These are phyloP conservation scores for Globisporangium carolinianum DNA, from an alignment of 352 stramenopile species.

Conservation along the genomic window DNA sequence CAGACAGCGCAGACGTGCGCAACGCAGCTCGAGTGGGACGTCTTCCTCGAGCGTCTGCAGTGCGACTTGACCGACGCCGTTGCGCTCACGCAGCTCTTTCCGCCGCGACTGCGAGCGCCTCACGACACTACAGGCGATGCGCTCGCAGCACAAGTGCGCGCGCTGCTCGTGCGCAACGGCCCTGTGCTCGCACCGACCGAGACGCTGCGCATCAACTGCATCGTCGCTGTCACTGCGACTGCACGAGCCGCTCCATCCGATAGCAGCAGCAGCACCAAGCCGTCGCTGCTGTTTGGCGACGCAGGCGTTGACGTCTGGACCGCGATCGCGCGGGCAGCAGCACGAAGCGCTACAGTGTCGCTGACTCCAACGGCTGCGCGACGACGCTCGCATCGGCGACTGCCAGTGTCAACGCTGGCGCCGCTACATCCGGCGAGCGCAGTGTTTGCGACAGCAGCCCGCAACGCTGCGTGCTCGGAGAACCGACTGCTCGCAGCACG, in stretches of 20 bases:
- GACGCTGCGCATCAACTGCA: constrained; percentile 13
- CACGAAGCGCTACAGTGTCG: neutral
- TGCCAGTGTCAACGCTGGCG: constrained; percentile 2
- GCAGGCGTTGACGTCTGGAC: constrained; percentile 18
- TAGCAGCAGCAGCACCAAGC: constrained; percentile 8
- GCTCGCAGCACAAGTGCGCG: constrained; percentile 5
- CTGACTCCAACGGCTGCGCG: constrained; percentile 5
- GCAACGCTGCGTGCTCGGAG: constrained; percentile 8
- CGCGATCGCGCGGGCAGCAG: constrained; percentile 7
- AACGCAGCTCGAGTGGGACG: constrained; percentile 21
- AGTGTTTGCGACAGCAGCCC: neutral
- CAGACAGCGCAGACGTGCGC: constrained; percentile 4
- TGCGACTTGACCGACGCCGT: constrained; percentile 19
- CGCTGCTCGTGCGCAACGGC: constrained; percentile 19
- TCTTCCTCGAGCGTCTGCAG: constrained; percentile 28
- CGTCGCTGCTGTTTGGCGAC: constrained; percentile 26
- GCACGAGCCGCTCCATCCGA: neutral
- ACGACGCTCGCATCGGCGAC: constrained; percentile 11
- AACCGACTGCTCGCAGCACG: constrained; percentile 16
- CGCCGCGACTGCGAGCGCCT: neutral
- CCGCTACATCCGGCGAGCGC: neutral
- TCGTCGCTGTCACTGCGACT: constrained; percentile 10
- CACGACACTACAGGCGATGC: neutral
- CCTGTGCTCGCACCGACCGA: constrained; percentile 14
- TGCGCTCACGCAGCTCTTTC: constrained; percentile 17